A percentile compares a stretch with the other conserved stretches of the same genome.
These are phyloP conservation scores for Penicillium simplicissimum DNA, from an alignment of 495 filamentous ascomycete species.

Conservation along the genomic window DNA sequence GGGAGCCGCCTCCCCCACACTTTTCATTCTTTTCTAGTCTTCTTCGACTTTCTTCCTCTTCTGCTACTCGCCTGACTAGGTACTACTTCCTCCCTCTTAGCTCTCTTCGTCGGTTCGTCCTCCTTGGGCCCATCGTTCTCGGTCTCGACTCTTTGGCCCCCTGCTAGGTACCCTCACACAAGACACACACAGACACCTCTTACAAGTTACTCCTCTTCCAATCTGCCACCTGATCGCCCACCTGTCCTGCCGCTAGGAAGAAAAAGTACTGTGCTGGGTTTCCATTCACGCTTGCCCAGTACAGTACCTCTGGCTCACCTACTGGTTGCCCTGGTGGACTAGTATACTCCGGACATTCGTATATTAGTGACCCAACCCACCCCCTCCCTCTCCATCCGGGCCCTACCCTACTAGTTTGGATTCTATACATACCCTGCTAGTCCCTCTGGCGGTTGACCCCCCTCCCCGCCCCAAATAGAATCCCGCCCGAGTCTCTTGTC, in stretches of 20 bases:
- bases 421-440: background rate
- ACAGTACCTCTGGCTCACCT: background rate
- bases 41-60: background rate
- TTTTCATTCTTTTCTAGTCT: background rate
- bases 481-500: background rate
- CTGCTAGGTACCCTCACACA: too few species aligned
- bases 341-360: background rate
- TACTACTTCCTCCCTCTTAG: background rate
- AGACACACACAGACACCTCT: too few species aligned
- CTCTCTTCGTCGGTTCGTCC: background rate
- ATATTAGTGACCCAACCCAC: background rate
- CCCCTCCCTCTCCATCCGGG: background rate
- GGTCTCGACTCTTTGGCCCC: too few species aligned
- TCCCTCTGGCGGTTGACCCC: background rate
- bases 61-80: background rate
- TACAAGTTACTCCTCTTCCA: background rate
- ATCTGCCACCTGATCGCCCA: background rate
- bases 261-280: background rate
- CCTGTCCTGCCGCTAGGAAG: background rate
- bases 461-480: constrained; percentile 12
- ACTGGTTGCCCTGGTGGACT: background rate
- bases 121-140: background rate
- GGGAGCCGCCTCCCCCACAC: constrained; percentile 2
- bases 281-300: background rate
- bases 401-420: background rate